Evolutionary conservation across 352 stramenopile genomes (phyloP).

Genomic region (Peronospora belbahrii): DNA sequence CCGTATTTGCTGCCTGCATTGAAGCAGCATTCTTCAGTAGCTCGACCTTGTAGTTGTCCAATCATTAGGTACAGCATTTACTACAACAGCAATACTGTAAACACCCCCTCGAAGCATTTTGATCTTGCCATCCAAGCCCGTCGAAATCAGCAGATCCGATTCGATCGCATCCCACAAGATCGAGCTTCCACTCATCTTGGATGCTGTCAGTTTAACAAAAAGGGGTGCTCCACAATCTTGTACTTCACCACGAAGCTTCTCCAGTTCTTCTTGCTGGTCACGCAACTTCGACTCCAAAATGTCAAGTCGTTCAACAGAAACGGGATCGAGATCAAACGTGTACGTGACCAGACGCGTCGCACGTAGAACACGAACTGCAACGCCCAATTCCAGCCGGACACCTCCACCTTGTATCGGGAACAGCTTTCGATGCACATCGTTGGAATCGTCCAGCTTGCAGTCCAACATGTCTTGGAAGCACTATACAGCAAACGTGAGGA

Average conservation of each 20-base stretch:
- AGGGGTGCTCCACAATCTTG: neutral
- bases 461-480: conserved; percentile 15
- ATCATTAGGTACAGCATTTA: neutral
- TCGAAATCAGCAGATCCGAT: no score
- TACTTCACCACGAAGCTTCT: neutral
- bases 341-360: conserved; percentile 3
- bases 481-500: neutral
- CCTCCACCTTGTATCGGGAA: neutral
- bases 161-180: neutral
- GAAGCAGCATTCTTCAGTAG: neutral
- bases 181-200: neutral
- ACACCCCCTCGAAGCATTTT: neutral
- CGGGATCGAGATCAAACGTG: conserved; percentile 12
- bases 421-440: conserved; percentile 7
- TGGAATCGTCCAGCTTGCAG: neutral
- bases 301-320: conserved; percentile 13
- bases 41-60: no score
- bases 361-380: conserved; percentile 7
- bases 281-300: conserved; percentile 9
- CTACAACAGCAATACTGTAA: neutral
- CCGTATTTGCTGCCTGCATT: neutral
- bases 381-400: conserved; percentile 1
- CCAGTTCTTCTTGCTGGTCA: conserved; percentile 5
- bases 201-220: neutral
- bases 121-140: neutral